Percentiles rank a stretch among this genome's conserved stretches.
phyloP scores from a whole-genome alignment of 495 filamentous ascomycete genomes.

The Echria macrotheca region DNA sequence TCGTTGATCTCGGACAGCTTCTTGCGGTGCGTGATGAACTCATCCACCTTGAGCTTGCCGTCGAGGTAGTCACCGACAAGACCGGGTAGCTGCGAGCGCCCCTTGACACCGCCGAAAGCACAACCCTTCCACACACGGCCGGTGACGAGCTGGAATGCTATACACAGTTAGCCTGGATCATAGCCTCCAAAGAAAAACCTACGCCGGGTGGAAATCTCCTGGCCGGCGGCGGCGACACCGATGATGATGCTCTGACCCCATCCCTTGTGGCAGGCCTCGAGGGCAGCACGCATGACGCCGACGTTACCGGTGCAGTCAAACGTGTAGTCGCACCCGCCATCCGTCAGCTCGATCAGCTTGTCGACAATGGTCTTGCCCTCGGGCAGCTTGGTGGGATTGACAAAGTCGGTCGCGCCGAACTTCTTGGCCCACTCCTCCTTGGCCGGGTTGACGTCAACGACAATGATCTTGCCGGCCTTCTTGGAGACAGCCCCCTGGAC shows the following conservation, averaged over 20 bases:
- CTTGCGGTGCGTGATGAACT: conserved; percentile 98
- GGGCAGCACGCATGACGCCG: conserved; percentile 87
- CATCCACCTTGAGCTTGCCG: conserved; percentile 93
- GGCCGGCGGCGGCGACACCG: conserved; percentile 92
- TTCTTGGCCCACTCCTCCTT: conserved; percentile 92
- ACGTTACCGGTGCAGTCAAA: conserved; percentile 99
- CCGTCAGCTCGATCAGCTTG: conserved; percentile 94
- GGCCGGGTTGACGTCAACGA: conserved; percentile 84
- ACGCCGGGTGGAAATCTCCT: conserved; percentile 96
- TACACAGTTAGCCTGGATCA: conserved; percentile 13
- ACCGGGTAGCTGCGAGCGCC: conserved; percentile 81
- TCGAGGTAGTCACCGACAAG: conserved; percentile 87
- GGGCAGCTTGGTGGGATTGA: conserved; percentile 79
- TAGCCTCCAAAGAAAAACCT: conserved; percentile 40
- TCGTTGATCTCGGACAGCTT: conserved; percentile 72
- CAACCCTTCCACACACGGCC: conserved; percentile 97
- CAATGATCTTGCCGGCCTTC: conserved; percentile 84
- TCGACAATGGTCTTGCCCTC: conserved; percentile 76
- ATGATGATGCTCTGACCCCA: conserved; percentile 99
- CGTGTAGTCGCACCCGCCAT: conserved; percentile 97
- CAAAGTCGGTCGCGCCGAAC: conserved; percentile 95
- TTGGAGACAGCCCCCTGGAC: conserved; percentile 92
- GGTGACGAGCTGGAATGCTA: conserved; percentile 97
- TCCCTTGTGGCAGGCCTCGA: conserved; percentile 98
- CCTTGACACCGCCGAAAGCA: conserved; percentile 97